Evolutionary conservation across 2,329 filamentous ascomycete genomes (phyloP).

Genomic region (Epichloe typhina): DNA sequence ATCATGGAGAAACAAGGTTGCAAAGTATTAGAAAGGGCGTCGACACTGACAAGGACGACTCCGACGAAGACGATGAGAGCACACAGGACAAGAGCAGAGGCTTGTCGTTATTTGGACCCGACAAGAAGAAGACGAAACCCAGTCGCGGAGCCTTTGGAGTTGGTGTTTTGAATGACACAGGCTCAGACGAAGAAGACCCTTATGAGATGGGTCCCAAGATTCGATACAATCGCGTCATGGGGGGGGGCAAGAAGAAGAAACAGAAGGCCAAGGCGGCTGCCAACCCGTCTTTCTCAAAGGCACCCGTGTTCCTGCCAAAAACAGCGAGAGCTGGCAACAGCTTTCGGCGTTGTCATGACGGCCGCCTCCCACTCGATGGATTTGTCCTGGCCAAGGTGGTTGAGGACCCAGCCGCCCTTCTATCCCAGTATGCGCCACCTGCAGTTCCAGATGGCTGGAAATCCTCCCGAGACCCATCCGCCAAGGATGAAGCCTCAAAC

Average conservation of each 20-base stretch:
- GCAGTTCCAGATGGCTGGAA: constrained; percentile 63
- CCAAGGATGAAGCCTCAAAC: constrained; percentile 3
- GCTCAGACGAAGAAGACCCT: constrained; percentile 88
- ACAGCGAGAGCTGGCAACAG: constrained; percentile 16
- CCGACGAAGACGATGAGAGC: constrained; percentile 20
- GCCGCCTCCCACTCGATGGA: constrained; percentile 63
- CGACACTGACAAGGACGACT: constrained; percentile 32
- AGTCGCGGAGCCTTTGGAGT: constrained; percentile 64
- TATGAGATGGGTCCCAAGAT: constrained; percentile 88
- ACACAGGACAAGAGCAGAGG: background rate
- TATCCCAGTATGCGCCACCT: constrained; percentile 45
- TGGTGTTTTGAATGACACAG: constrained; percentile 80
- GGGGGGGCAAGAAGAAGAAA: constrained; percentile 65
- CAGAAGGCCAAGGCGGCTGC: constrained; percentile 35
- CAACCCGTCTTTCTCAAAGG: constrained; percentile 52
- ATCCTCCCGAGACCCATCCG: constrained; percentile 35
- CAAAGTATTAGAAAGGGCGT: constrained; percentile 20
- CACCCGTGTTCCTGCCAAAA: constrained; percentile 65
- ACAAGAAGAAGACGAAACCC: constrained; percentile 39
- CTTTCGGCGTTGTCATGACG: constrained; percentile 63
- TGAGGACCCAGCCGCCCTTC: constrained; percentile 20
- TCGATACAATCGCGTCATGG: constrained; percentile 71
- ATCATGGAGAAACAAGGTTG: constrained; percentile 44
- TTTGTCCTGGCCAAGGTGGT: constrained; percentile 56
- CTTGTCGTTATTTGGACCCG: constrained; percentile 11